Conservation (phyloP, 2,329 filamentous ascomycete species). For the Aspergillus pseudoterreus region DNA sequence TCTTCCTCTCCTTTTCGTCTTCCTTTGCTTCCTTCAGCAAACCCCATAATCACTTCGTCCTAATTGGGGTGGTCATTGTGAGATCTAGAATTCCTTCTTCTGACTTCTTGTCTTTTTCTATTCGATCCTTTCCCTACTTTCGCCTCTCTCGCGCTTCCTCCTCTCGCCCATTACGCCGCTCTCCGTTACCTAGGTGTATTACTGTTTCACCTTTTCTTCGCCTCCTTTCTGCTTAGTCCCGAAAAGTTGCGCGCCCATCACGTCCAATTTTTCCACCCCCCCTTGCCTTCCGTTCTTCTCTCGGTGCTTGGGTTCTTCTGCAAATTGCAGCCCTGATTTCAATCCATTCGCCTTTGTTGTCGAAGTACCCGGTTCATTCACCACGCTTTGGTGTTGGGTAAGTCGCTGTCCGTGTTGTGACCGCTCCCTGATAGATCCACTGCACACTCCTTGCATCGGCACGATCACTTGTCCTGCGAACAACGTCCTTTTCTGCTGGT, state of each 20-base stretch:
- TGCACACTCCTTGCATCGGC: slow-evolving; percentile 16
- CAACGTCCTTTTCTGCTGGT: neutral
- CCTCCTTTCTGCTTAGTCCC: slow-evolving; percentile 18
- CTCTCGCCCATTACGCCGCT: neutral
- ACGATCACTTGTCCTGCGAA: slow-evolving; percentile 5
- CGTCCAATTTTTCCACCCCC: slow-evolving; percentile 13
- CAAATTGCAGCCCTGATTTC: slow-evolving; percentile 9
- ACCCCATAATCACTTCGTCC: neutral
- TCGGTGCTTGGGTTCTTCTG: slow-evolving; percentile 8
- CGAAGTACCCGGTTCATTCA: neutral
- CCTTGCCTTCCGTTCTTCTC: slow-evolving; percentile 9
- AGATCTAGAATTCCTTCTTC: neutral
- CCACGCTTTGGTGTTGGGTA: neutral
- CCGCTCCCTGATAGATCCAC: slow-evolving; percentile 6
- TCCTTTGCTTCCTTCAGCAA: neutral
- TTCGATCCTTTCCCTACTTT: neutral
- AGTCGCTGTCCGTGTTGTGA: neutral
- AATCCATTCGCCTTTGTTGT: slow-evolving; percentile 5
- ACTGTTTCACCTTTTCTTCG: slow-evolving; percentile 16
- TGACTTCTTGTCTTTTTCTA: neutral
- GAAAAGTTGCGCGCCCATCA: slow-evolving; percentile 12
- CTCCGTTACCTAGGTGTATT: slow-evolving; percentile 8
- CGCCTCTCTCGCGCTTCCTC: neutral
- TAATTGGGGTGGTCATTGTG: slow-evolving; percentile 3
- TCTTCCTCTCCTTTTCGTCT: neutral